These are phyloP conservation scores for Ascoidea asiatica DNA, from an alignment of 805 yeast genomes.

Conservation along the genomic window DNA sequence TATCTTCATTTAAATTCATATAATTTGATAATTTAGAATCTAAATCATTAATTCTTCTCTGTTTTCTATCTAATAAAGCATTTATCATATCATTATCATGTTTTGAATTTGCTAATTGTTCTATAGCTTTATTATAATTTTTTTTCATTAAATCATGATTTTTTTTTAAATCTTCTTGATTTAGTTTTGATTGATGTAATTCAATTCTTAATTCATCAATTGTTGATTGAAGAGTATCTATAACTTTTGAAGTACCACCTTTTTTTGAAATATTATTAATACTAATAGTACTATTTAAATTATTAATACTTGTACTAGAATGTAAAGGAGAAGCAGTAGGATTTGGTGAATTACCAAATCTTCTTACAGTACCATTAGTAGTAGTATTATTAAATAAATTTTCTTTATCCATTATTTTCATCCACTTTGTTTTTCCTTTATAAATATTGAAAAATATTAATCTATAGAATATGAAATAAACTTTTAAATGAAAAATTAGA, in stretches of 20 bases:
- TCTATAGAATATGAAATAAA: no score
- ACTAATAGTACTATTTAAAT: no score
- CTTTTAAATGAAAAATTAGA: no score
- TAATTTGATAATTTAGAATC: constrained; percentile 43
- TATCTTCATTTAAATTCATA: constrained; percentile 31
- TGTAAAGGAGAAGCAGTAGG: no score
- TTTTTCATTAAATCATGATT: constrained; percentile 32
- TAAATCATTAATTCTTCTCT: constrained; percentile 51
- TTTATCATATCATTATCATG: constrained; percentile 69
- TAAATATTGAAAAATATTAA: no score
- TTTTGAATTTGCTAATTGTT: constrained; percentile 54
- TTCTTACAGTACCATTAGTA: no score
- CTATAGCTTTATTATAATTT: constrained; percentile 41
- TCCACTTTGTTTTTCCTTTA: no score
- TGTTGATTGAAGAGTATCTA: constrained; percentile 22
- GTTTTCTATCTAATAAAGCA: constrained; percentile 56
- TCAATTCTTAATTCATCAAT: constrained; percentile 42
- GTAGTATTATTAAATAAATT: no score
- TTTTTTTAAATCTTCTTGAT: constrained; percentile 35
- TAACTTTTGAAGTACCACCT: constrained; percentile 11
- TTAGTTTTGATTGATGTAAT: constrained; percentile 22
- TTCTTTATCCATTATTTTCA: no score
- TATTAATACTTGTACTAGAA: no score
- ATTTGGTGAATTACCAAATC: no score
- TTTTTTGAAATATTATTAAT: no score